These are phyloP conservation scores for Iris pallida DNA, from an alignment of 116 monocot species.

Conservation along the genomic window DNA sequence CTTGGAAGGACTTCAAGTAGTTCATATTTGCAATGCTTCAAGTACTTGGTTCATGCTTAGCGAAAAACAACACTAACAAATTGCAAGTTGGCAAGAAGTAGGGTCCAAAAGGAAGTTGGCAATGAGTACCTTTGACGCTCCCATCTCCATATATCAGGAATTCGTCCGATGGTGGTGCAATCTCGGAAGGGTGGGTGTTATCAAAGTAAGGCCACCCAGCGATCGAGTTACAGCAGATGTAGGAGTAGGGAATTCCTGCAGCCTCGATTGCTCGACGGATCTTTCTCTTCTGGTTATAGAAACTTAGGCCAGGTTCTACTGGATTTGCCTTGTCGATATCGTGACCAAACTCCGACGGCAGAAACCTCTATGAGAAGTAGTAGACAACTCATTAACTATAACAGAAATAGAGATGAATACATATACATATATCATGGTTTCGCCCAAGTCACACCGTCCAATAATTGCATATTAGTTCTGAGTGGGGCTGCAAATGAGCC, in stretches of 20 bases:
- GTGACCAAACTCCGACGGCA: conserved; percentile 67
- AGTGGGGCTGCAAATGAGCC: no score
- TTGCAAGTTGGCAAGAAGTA: no score
- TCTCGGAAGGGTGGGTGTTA: conserved; percentile 33
- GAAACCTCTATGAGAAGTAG: conserved; percentile 29
- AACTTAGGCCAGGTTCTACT: conserved; percentile 38
- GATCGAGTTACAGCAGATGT: conserved; percentile 55
- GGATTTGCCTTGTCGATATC: conserved; percentile 51
- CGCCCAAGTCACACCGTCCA: no score
- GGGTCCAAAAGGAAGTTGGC: not conserved
- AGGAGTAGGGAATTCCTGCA: conserved; percentile 46
- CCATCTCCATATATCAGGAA: conserved; percentile 49
- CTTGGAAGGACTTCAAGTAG: no score
- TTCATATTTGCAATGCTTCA: no score
- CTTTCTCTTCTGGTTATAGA: conserved; percentile 25
- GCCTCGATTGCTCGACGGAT: conserved; percentile 45
- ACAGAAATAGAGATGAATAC: no score
- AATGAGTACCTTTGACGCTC: conserved; percentile 17
- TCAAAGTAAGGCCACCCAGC: conserved; percentile 48
- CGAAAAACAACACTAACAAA: not conserved
- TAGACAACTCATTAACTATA: no score
- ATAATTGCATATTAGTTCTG: no score
- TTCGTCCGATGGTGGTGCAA: conserved; percentile 28
- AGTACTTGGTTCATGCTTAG: not conserved
- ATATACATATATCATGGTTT: no score